phyloP scores from a whole-genome alignment of 352 stramenopile genomes.

The Phytophthora hybrid region DNA sequence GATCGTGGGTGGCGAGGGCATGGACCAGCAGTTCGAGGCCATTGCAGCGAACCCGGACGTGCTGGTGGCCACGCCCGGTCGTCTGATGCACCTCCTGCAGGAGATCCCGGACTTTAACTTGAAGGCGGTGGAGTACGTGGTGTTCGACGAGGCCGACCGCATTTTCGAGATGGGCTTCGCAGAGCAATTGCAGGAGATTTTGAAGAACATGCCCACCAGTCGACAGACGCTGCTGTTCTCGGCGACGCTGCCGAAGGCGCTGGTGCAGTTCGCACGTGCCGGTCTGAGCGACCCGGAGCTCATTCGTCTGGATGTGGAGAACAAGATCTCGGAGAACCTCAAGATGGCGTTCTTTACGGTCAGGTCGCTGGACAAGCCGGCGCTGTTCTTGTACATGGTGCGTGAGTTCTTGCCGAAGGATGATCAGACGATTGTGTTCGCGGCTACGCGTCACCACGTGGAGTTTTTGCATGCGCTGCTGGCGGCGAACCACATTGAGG shows the following conservation, averaged over 20 bases:
- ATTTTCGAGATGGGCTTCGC: conserved; percentile 99
- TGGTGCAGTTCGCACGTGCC: conserved; percentile 98
- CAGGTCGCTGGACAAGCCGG: conserved; percentile 95
- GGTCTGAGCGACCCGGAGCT: conserved; percentile 97
- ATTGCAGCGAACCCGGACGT: conserved; percentile 95
- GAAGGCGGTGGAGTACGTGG: conserved; percentile 91
- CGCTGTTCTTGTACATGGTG: conserved; percentile 97
- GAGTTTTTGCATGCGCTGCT: conserved; percentile 98
- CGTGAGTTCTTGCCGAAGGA: conserved; percentile 93
- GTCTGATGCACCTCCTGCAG: conserved; percentile 95
- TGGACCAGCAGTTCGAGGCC: conserved; percentile 98
- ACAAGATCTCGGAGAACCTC: conserved; percentile 98
- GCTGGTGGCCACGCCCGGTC: conserved; percentile 95
- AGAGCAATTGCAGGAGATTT: conserved; percentile 96
- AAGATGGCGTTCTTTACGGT: conserved; percentile 98
- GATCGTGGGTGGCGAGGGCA: conserved; percentile 97
- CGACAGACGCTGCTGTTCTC: conserved; percentile 95
- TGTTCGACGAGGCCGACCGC: conserved; percentile 99
- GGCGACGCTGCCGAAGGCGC: conserved; percentile 96
- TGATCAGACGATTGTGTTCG: conserved; percentile 98
- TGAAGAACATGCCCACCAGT: conserved; percentile 89
- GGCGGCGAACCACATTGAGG: conserved; percentile 82
- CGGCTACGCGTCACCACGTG: conserved; percentile 97
- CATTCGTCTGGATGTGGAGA: conserved; percentile 98
- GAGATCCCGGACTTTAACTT: conserved; percentile 96